phyloP scores from a whole-genome alignment of 441 rosid genomes.

The Pelargonium exstipulatum region DNA sequence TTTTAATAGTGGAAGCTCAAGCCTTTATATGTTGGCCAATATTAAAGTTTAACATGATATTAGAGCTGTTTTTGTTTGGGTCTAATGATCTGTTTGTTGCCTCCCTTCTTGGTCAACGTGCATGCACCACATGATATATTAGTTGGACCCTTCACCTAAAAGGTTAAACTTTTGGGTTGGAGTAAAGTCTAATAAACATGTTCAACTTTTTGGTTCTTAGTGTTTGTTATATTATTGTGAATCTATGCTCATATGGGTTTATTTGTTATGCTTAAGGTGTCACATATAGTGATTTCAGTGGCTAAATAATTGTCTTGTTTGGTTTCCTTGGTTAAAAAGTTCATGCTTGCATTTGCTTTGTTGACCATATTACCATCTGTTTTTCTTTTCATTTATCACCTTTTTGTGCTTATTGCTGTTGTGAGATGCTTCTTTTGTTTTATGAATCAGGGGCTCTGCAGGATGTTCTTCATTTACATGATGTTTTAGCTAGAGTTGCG shows the following conservation, averaged over 20 bases:
- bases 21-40: too few relatives aligned
- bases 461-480: slow-evolving; percentile 98
- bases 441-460: slow-evolving; percentile 85
- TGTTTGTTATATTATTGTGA: too few relatives aligned
- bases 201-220: too few relatives aligned
- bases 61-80: too few relatives aligned
- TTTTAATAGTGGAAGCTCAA: too few relatives aligned
- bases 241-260: neutral
- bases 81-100: too few relatives aligned
- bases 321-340: neutral
- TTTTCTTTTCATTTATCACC: slow-evolving; percentile 5
- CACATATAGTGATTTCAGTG: neutral
- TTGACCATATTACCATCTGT: neutral
- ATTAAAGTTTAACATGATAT: too few relatives aligned
- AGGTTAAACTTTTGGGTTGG: too few relatives aligned
- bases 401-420: slow-evolving; percentile 12
- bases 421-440: slow-evolving; percentile 24
- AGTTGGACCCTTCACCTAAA: too few relatives aligned
- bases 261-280: neutral
- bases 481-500: slow-evolving; percentile 97
- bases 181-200: too few relatives aligned
- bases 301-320: slow-evolving; percentile 3
- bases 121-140: too few relatives aligned
- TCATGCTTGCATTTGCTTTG: neutral
- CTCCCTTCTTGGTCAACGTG: too few relatives aligned